Conservation (phyloP, 2,329 filamentous ascomycete species). For the Malbranchea zuffiana region DNA sequence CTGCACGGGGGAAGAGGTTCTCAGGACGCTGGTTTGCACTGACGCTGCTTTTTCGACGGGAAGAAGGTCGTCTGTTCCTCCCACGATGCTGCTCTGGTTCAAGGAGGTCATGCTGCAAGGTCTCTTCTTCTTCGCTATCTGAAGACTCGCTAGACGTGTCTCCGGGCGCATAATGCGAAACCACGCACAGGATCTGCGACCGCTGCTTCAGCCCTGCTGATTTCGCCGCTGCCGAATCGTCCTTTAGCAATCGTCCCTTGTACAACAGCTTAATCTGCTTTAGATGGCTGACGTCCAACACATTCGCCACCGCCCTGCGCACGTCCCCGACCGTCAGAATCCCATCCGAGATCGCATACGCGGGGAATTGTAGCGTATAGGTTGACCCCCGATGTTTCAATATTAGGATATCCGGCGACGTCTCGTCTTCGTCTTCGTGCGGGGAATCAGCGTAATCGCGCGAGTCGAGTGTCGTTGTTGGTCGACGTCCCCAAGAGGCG, state of each 20-base stretch:
- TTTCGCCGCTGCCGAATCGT: slow-evolving; percentile 31
- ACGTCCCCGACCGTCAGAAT: slow-evolving; percentile 33
- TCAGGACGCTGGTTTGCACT: too few relatives aligned
- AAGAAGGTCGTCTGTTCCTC: too few relatives aligned
- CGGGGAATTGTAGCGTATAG: slow-evolving; percentile 35
- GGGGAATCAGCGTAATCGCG: background rate
- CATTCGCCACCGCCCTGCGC: slow-evolving; percentile 30
- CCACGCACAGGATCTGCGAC: slow-evolving; percentile 37
- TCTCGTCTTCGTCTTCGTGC: slow-evolving; percentile 20
- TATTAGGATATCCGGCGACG: slow-evolving; percentile 34
- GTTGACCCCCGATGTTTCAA: slow-evolving; percentile 34
- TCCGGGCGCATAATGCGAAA: slow-evolving; percentile 29
- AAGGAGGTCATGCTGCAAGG: slow-evolving; percentile 15
- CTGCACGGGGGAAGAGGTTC: too few relatives aligned
- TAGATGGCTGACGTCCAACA: slow-evolving; percentile 26
- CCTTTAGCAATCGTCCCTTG: slow-evolving; percentile 36
- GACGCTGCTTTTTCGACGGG: too few relatives aligned
- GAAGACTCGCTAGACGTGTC: slow-evolving; percentile 22
- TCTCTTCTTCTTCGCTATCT: slow-evolving; percentile 13
- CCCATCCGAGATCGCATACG: slow-evolving; percentile 39
- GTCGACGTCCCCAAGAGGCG: slow-evolving; percentile 17
- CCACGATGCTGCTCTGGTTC: too few relatives aligned
- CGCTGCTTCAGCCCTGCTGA: slow-evolving; percentile 39
- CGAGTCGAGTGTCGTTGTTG: too few relatives aligned
- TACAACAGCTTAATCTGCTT: slow-evolving; percentile 36